phyloP scores from a whole-genome alignment of 2,329 filamentous ascomycete genomes.

The Emergomyces pasteurianus region DNA sequence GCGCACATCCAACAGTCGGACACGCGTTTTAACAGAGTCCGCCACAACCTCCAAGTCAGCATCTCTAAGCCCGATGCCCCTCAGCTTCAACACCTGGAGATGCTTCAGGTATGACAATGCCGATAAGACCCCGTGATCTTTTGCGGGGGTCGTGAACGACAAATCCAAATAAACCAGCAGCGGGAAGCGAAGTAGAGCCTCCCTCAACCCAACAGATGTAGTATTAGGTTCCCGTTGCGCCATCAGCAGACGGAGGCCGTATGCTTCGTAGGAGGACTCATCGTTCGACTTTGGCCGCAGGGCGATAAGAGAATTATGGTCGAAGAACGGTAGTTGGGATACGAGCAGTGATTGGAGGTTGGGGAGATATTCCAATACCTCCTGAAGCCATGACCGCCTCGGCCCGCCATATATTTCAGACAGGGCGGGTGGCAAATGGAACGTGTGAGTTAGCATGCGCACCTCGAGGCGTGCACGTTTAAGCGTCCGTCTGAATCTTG shows the following conservation, averaged over 20 bases:
- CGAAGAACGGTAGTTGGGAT: conserved; percentile 48
- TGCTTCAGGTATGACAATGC: conserved; percentile 36
- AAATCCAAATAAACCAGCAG: conserved; percentile 47
- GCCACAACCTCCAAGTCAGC: conserved; percentile 41
- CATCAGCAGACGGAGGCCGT: conserved; percentile 43
- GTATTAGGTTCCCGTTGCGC: conserved; percentile 47
- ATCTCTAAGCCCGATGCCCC: conserved; percentile 43
- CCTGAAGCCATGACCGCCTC: conserved; percentile 46
- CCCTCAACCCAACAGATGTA: conserved; percentile 42
- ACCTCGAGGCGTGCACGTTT: conserved; percentile 42
- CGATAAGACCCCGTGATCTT: conserved; percentile 37
- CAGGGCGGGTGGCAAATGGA: conserved; percentile 48
- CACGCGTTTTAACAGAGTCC: conserved; percentile 38
- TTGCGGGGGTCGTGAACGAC: conserved; percentile 41
- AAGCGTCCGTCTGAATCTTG: conserved; percentile 46
- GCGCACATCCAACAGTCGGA: conserved; percentile 45
- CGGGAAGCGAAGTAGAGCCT: conserved; percentile 42
- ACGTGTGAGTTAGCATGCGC: conserved; percentile 47
- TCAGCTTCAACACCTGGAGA: conserved; percentile 46
- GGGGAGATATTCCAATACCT: conserved; percentile 46
- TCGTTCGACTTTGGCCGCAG: conserved; percentile 24
- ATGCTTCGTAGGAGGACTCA: conserved; percentile 13
- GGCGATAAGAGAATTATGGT: conserved; percentile 45
- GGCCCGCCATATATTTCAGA: conserved; percentile 50
- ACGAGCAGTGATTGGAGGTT: conserved; percentile 49